These are phyloP conservation scores for Sphagnum magellanicum DNA, from an alignment of 228 moss, liverwort and hornwort species.

Conservation along the genomic window DNA sequence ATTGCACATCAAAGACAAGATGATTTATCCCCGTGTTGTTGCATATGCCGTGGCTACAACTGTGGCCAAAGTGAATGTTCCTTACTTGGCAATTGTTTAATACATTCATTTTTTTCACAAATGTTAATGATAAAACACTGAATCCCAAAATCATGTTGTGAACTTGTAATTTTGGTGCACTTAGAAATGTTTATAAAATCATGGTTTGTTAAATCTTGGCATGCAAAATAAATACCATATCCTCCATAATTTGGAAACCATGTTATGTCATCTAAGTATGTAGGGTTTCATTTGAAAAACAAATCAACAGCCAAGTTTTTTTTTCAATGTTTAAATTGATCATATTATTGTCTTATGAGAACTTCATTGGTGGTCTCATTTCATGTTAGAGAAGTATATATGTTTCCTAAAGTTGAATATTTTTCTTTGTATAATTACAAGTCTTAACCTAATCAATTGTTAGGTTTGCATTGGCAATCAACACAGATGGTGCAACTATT, in stretches of 20 bases:
- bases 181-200: neutral
- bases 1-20: slow-evolving; percentile 51
- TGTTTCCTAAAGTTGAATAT: neutral
- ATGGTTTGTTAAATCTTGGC: neutral
- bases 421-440: neutral
- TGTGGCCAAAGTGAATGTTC: slow-evolving; percentile 41
- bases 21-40: slow-evolving; percentile 55
- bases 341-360: neutral
- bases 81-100: neutral
- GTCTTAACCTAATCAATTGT: neutral
- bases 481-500: slow-evolving; percentile 78
- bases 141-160: neutral
- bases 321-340: neutral
- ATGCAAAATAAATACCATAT: too few species aligned
- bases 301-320: neutral
- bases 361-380: too few species aligned
- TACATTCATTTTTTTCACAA: neutral
- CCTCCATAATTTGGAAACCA: too few species aligned
- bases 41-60: slow-evolving; percentile 63
- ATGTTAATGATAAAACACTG: neutral
- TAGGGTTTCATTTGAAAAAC: too few species aligned
- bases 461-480: neutral
- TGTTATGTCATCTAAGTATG: too few species aligned
- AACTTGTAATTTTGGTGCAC: neutral
- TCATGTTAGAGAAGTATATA: neutral